Evolutionary conservation across 305 asterid species (phyloP).

Genomic region (Galium porrigens): DNA sequence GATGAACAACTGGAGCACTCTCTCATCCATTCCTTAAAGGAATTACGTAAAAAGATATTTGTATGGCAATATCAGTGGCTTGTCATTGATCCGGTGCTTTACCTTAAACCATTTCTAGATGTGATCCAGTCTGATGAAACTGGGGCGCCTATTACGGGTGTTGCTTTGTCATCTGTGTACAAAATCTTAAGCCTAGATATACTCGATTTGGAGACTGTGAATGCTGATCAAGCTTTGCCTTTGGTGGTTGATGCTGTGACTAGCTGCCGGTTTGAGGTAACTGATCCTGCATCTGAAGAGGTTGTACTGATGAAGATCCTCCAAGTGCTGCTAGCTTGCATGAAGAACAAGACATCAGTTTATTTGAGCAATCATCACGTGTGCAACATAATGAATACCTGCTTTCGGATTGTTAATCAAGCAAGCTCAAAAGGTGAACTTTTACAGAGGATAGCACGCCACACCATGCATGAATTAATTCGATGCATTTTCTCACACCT

Average conservation of each 20-base stretch:
- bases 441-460: slow-evolving; percentile 81
- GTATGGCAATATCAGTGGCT: slow-evolving; percentile 70
- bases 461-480: slow-evolving; percentile 85
- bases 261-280: slow-evolving; percentile 97
- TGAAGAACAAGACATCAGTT: slow-evolving; percentile 74
- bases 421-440: slow-evolving; percentile 88
- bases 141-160: slow-evolving; percentile 94
- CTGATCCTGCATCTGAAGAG: slow-evolving; percentile 97
- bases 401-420: slow-evolving; percentile 90
- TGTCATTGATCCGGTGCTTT: slow-evolving; percentile 56
- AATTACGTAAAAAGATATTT: slow-evolving; percentile 60
- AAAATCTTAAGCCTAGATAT: slow-evolving; percentile 68
- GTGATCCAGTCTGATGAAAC: slow-evolving; percentile 92
- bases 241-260: slow-evolving; percentile 90
- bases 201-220: slow-evolving; percentile 53
- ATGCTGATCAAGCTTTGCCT: slow-evolving; percentile 65
- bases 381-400: slow-evolving; percentile 72
- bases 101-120: slow-evolving; percentile 79
- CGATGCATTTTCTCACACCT: slow-evolving; percentile 73
- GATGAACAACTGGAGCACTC: slow-evolving; percentile 80
- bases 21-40: slow-evolving; percentile 70
- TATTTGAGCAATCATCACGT: slow-evolving; percentile 73
- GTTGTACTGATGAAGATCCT: slow-evolving; percentile 94
- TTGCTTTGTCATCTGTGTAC: slow-evolving; percentile 78
- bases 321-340: slow-evolving; percentile 95